phyloP scores from a whole-genome alignment of 257 asterid genomes.

The Mitragyna speciosa region DNA sequence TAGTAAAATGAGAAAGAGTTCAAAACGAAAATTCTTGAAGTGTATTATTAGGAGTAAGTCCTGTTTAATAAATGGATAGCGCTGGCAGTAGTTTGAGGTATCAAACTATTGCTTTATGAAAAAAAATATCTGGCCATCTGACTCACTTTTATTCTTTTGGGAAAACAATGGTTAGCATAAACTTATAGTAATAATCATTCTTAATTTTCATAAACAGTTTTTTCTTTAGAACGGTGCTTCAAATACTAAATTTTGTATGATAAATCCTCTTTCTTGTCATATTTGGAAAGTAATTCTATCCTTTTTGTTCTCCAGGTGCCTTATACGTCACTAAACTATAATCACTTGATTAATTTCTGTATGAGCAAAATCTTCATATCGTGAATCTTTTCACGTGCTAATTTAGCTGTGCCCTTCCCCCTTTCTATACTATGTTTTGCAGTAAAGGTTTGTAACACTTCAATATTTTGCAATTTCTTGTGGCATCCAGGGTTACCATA shows the following conservation, averaged over 20 bases:
- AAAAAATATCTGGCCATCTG: background rate
- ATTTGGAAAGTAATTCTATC: background rate
- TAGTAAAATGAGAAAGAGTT: background rate
- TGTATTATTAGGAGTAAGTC: background rate
- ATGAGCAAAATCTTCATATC: background rate
- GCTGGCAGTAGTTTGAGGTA: background rate
- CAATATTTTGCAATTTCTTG: background rate
- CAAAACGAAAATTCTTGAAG: background rate
- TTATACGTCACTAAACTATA: background rate
- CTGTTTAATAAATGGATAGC: background rate
- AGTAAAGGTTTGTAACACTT: background rate
- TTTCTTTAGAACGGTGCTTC: background rate
- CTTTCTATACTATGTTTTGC: background rate
- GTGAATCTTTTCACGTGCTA: background rate
- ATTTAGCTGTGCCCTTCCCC: background rate
- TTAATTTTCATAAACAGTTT: background rate
- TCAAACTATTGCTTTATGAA: background rate
- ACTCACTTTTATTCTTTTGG: background rate
- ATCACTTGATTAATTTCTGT: background rate
- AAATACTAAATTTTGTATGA: background rate
- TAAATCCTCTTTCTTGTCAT: background rate
- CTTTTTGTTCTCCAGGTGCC: background rate
- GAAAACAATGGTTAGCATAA: background rate
- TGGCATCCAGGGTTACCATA: slow-evolving; percentile 72
- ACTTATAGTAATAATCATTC: background rate